Evolutionary conservation across 768 basidiomycete genomes (phyloP), one percentile per base, ranked within the genome.

Genomic region (Paxillus ammoniavirescens): DNA sequence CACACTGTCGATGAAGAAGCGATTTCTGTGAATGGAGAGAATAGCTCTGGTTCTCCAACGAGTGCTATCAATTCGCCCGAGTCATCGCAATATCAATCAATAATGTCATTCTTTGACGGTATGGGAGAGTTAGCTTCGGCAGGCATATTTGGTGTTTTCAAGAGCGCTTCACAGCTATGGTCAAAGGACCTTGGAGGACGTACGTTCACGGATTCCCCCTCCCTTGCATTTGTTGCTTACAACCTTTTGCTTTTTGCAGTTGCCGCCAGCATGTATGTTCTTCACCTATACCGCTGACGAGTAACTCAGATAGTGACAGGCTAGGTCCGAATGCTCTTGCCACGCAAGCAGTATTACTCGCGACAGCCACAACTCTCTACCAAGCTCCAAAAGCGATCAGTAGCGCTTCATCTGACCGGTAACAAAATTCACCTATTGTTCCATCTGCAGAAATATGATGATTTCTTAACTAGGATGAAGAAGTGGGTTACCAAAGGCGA

Each of bases 111-210:
- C 44, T 56, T 63, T 40, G 40, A 56, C 4, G 66, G 53, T 31
- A 18, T 68, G 14, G 54, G 56, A 14, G 23, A 45, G 21, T 42
- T 68, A 3, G 35, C 63, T 2, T 44, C 53, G 26, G 53, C 64
- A 8, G 66, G 66, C 14, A 7, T 57, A 31, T 55, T 55, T 2
- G 61, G 66, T 1, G 40, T 68, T 54, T 49, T 13, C 2, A 60
- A 67, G 54, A 66, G 44, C n/a, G 66, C 61, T 18, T 61, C 65
- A 26, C 61, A 68, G 38, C 52, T 68, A 15, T 66, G 65, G 61
- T 65, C 64, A n/a, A 68, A 66, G 46, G 66, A 66, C 44, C 56
- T 66, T 15, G 59, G 61, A 49, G 66, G 61, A 49, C 58, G 65
- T 33, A 33, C 60, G 62, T 50, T 18, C 31, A 40, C 42, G 2